Base-by-base conservation (phyloP, 1,284 basidiomycete species). In the Apiotrichum montevideense region DNA sequence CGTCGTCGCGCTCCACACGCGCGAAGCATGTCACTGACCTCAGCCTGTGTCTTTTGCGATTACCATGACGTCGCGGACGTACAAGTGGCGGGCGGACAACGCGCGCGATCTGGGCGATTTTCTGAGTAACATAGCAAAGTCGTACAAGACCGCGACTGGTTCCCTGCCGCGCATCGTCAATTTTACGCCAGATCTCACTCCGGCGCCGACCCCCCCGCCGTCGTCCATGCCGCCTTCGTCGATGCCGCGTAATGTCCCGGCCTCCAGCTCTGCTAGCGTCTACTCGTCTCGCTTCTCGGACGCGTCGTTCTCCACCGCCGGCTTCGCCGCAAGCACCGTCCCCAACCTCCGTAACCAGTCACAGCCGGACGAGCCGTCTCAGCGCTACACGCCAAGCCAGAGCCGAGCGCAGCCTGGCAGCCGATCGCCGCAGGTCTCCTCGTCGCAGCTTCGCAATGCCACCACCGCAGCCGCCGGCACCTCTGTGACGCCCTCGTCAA, bases 71-170 rank as follows among this genome's bases (percentile, higher is more conserved):
- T 84, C 68, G 11, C 61, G 91, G 71, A 85, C 88, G 15, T 96
- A 96, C 77, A 82, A 80, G 67, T 96, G 91, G 90, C 82, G 86
- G 67, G 88, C 90, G 0, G 91, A 93, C 69, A 82, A 82, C 53
- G 72, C 82, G 39, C 71, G 73, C 13, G 89, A 94, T 62, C 90
- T 55, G 37, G 43, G 44, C 6, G 77, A 78, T 11, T 96, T 96
- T 72, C 74, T 95, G 46, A 80, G 82, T 42, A 80, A 85, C 0
- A 65, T 87, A 40, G 78, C 90, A 57, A 80, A 84, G 55, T 80
- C 90, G n/a, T 92, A 87, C 73, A 81, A 82, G 46, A 77, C 79
- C 37, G 80, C 86, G 37, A 80, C 80, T 40, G 80, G 81, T 83
- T 63, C 82, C 80, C 34, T 68, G 6, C 76, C 77, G 1, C 63